A percentile compares a stretch with the other conserved stretches of the same genome.
Conservation (phyloP, 257 asterid species). For the Leptodermis oblonga region DNA sequence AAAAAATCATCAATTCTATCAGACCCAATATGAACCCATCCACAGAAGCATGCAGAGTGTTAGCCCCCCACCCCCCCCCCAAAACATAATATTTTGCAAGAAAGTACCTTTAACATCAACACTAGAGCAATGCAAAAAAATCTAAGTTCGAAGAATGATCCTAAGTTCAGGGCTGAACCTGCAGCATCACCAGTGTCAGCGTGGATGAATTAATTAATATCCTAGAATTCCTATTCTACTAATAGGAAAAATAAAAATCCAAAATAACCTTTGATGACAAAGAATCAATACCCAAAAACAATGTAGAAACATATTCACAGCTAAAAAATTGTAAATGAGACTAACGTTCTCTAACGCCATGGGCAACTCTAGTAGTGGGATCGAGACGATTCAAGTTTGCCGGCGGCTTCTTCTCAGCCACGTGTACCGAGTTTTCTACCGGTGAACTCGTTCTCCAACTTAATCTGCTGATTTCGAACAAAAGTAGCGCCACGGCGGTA, state of each 20-base stretch:
- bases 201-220: not conserved
- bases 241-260: not conserved
- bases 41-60: too few relatives aligned
- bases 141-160: not conserved
- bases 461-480: conserved; percentile 61
- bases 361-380: conserved; percentile 54
- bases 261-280: not conserved
- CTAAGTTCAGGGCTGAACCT: not conserved
- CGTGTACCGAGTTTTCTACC: conserved; percentile 21
- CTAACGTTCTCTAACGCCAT: conserved; percentile 82
- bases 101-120: too few relatives aligned
- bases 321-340: not conserved
- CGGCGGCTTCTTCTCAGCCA: conserved; percentile 24
- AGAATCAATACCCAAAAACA: not conserved
- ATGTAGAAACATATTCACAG: not conserved
- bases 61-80: too few relatives aligned
- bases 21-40: too few relatives aligned
- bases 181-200: not conserved
- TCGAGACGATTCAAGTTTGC: conserved; percentile 69
- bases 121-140: not conserved
- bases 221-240: not conserved
- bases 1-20: not conserved
- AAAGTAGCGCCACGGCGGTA: conserved; percentile 43
- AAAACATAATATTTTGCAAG: too few relatives aligned
- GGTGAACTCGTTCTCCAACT: conserved; percentile 30